Evolutionary conservation across 1,139 yeast species (phyloP), one percentile per base, ranked within the genome.

Genomic region (Casaregolazyma suthepensis): DNA sequence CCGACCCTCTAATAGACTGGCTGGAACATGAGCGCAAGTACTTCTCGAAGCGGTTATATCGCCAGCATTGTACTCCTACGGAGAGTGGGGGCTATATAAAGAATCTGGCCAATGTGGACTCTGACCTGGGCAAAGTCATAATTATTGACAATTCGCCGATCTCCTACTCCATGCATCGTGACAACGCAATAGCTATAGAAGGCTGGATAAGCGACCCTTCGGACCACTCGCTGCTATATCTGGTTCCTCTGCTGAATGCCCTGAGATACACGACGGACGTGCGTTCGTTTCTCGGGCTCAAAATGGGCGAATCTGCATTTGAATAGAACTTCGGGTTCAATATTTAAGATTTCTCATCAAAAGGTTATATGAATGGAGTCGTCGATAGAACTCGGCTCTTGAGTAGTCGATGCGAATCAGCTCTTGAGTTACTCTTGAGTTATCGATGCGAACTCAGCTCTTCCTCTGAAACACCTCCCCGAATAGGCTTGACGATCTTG

Each of bases 131-230:
- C 56, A 85, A 84, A 63, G 82, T 89, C 37, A 75, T 91, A 56
- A 86, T 93, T 47, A 77, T 93, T 53, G 99, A 93, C 71, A 93
- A 93, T 71, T 89, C 96, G 6, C 98, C 98, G 1, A 78, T 89
- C 10, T 85, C 95, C 65, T 93, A 88, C 68, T 85, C 90, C 12
- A 71, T 82, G 66, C 93, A 93, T 66, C 88, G 83, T 58, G 83
- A 84, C 61, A 93, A 93, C 66, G 99, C 96, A 0, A 83, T 93
- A 40, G 83, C 86, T 72, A 89, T 93, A 19, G 97, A 91, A 70
- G 98, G 99, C 46, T 93, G 99, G 99, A 89, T 93, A 58, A 89
- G 88, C 64, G 99, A 93, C 70, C 96, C 95, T 19, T 81, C 85
- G 46, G 99, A 93, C 66, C 77, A 84, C 23, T 96, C 89, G 63